These are phyloP conservation scores for Apiotrichum porosum DNA, from an alignment of 1,284 basidiomycete species.

Conservation along the genomic window DNA sequence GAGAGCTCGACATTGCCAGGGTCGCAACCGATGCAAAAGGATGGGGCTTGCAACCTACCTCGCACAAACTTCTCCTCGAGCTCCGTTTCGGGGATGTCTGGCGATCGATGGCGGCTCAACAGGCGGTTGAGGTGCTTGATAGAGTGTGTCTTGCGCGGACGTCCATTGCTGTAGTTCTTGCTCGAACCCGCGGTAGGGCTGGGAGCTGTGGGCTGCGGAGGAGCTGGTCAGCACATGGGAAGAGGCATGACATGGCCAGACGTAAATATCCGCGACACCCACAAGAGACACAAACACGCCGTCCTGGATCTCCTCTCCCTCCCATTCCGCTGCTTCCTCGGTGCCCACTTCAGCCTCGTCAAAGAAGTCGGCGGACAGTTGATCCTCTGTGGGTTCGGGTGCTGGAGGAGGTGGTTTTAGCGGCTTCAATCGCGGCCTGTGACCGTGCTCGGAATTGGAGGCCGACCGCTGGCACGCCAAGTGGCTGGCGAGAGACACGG, in stretches of 20 bases:
- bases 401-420: too few relatives aligned
- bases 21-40: too few relatives aligned
- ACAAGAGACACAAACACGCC: constrained; percentile 14
- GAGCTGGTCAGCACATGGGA: too few relatives aligned
- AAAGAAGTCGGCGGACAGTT: constrained; percentile 3
- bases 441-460: too few relatives aligned
- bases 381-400: background rate
- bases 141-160: constrained; percentile 7
- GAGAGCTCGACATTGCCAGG: too few relatives aligned
- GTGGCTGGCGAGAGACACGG: too few relatives aligned
- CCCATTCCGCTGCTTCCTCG: constrained; percentile 10
- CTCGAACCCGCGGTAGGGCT: constrained; percentile 22
- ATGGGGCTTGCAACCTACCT: too few relatives aligned
- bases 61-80: constrained; percentile 47
- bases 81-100: constrained; percentile 40
- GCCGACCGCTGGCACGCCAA: too few relatives aligned
- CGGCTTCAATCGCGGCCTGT: too few relatives aligned
- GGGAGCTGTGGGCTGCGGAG: background rate
- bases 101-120: constrained; percentile 22
- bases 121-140: constrained; percentile 43
- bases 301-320: constrained; percentile 14
- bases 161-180: background rate
- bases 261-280: background rate
- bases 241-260: too few relatives aligned
- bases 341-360: constrained; percentile 14